Base-by-base conservation (phyloP, 208 protist genomes). In the Herpetomonas samuelpessoai region DNA sequence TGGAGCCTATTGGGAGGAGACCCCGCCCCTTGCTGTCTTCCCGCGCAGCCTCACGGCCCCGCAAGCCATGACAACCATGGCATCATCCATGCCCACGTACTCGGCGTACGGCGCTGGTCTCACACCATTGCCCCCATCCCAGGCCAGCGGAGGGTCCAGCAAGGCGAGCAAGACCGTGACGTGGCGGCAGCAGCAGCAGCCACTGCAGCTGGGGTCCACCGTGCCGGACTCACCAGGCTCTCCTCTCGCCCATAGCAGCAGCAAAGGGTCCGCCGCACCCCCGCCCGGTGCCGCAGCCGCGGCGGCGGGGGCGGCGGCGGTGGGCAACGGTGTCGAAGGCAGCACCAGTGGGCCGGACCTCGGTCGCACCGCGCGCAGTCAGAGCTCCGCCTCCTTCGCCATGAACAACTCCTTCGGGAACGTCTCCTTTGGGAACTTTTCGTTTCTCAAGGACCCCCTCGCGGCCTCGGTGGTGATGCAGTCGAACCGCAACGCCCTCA, bases 401-500 rank as follows among this genome's bases (percentile, higher is more conserved):
- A 35, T 16, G 41, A 51, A 41, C 44, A 61, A 49, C 38, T 61
- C 56, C 16, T 61, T 61, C 44, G 48, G 48, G 0, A 64, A 64
- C 58, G 29, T 45, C 14, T 64, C 58, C 16, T 66, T 57, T 51
- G 46, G 41, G 21, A 66, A 57, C 27, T 53, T 44, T 26, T 57
- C 61, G 12, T n/a, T 66, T n/a, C 16, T 66, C 19, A 29, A 26
- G 25, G 68, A 76, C 41, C 62, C 68, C 28, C 24, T 73, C 24
- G 56, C 62, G 18, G 68, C 62, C 3, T 72, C 63, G 16, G 18
- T 69, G 0, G 53, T 76, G 29, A 67, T 65, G 41, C 70, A 86
- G 60, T 67, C 79, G 47, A 86, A 83, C 60, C 69, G 69, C 2
- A 56, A 56, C 18, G 71, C 83, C 2, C 63, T 93, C 6, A 76